Evolutionary conservation across 2,329 filamentous ascomycete genomes (phyloP), one percentile per base, ranked within the genome.

Genomic region (Sphaceloma murrayae): DNA sequence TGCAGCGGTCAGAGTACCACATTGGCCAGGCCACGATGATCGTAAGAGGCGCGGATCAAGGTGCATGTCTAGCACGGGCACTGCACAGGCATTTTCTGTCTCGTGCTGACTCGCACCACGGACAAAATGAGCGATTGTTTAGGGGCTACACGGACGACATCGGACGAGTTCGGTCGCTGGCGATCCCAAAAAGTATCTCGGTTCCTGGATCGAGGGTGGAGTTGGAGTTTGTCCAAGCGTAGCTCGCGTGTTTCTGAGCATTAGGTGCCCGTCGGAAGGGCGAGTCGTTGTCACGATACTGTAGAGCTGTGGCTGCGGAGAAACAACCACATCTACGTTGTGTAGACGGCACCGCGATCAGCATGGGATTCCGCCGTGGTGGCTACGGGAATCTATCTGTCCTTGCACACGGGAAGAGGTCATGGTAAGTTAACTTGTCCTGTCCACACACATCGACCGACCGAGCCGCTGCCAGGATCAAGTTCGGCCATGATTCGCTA

Each of bases 241-340:
- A n/a, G n/a, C n/a, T n/a, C n/a, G n/a, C n/a, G n/a, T n/a, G n/a
- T n/a, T n/a, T n/a, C n/a, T n/a, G n/a, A n/a, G n/a, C n/a, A n/a
- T n/a, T n/a, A n/a, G n/a, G n/a, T n/a, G n/a, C n/a, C 24, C 7
- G 24, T 27, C 24, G 6, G 24, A 27, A 11, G 7, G 6, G 24
- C 24, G 24, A 7, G 11, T 6, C 6, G 6, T 7, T 27, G 24
- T 27, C 6, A 27, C 6, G 13, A 14, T 14, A 26, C 4, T 14
- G n/a, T n/a, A n/a, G n/a, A n/a, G n/a, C n/a, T n/a, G 36, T 30
- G 36, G 36, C 36, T 40, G 36, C 36, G 30, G 22, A 30, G 36
- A 40, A 40, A 40, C 36, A 40, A 40, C 36, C 36, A 40, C 36
- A 40, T 40, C 24, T 14, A 13, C 34, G 34, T 38, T 38, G 19